Evolutionary conservation across 345 rosid genomes (phyloP), one percentile per base, ranked within the genome.

Genomic region (Boechera retrofracta): DNA sequence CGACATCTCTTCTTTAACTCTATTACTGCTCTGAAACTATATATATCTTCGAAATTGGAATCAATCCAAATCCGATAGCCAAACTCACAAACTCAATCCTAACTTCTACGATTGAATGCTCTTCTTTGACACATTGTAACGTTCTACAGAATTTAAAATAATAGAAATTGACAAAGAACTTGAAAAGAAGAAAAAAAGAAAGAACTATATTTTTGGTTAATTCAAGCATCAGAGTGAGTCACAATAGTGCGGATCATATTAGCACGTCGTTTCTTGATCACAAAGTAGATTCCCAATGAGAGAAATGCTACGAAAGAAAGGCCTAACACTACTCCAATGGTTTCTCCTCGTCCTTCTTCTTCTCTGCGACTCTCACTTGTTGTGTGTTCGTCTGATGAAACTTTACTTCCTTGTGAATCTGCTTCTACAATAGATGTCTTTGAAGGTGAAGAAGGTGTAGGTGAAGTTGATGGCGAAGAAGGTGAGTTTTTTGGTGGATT

Each of bases 361-460:
- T 71, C 76, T 71, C 35, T 70, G 9, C 33, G 26, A 18, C 59
- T 39, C 81, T 57, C 77, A 29, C 33, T 48, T 45, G 78, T 72
- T 49, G 21, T 24, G 33, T 69, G 66, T 54, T 79, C 67, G 10
- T 78, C 60, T 7, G 71, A 77, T 31, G 79, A 64, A 66, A 74
- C 85, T 76, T 82, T 82, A 18, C 84, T 86, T 74, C 80, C 78
- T 26, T 74, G 78, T 80, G 79, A 52, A 31, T 67, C 31, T 18
- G 79, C 70, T 21, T 61, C 86, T 9, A 86, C 66, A 26, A 85
- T 81, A 73, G 93, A 87, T 49, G 67, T 29, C 48, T 32, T 73
- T 78, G 89, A 87, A 59, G 88, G 89, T 18, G 83, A 45, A 10
- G 83, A 45, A 10, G 89, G 89, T 60, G 85, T 69, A 8, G 88